Base-by-base conservation (phyloP, 2,329 filamentous ascomycete genomes). In the Neofusicoccum parvum region DNA sequence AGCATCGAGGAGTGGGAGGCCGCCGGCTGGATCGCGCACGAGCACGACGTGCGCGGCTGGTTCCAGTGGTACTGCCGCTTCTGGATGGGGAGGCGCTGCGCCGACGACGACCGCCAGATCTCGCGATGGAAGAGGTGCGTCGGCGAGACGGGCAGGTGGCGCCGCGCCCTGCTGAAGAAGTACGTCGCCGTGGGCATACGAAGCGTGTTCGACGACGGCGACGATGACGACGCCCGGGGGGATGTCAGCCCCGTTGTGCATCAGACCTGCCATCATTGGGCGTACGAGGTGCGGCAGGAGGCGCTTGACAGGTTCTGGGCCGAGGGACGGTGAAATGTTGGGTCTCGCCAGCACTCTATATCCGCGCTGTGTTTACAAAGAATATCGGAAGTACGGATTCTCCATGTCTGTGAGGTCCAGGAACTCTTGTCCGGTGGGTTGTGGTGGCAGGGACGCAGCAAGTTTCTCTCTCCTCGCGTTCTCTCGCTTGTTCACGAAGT, bases 191-290 rank as follows among this genome's bases (percentile, higher is more conserved):
- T 78, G 68, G 82, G 83, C 3, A 81, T 86, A 1, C 75, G 76
- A 58, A 80, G 80, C 65, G 83, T 86, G 11, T 82, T 80, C 39
- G 82, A 83, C 66, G 77, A 80, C 67, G 78, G 76, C 0, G 75
- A 70, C 1, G 76, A 77, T 10, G 80, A 79, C 15, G 81, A 78
- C 10, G 75, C 73, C 9, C 70, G 27, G 15, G 69, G 64, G 3
- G 81, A 84, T 49, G 82, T 86, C 10, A 85, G 83, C 73, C 84
- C 83, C 0, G 84, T 85, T 1, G 81, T 86, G 70, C 83, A 85
- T 74, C 84, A 86, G 76, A 86, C 83, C 5, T 86, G 83, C 67
- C 82, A 84, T 70, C 84, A 87, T 69, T 86, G 83, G 84, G 84
- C 81, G 0, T 85, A 79, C 71, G 82, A 85, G 71, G 79, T 84